phyloP scores from a whole-genome alignment of 2,329 filamentous ascomycete genomes.

The Aureobasidium leucospermi region DNA sequence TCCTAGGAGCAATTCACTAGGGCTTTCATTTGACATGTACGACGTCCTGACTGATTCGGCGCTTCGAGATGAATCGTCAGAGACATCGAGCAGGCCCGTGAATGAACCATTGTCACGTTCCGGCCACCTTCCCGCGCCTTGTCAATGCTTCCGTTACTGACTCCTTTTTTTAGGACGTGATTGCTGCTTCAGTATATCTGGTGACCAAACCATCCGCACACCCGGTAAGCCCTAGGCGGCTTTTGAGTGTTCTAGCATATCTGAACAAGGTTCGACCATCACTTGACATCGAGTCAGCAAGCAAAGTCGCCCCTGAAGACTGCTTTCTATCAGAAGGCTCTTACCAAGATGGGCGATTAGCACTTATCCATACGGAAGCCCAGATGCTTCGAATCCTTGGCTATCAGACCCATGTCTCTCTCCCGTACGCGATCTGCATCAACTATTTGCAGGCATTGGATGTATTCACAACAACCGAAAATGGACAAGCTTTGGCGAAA shows the following conservation, averaged over 20 bases:
- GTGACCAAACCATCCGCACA: slow-evolving; percentile 73
- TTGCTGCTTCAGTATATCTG: slow-evolving; percentile 74
- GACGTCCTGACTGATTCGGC: background rate
- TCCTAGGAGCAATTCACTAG: background rate
- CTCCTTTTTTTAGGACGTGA: slow-evolving; percentile 57
- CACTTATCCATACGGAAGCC: slow-evolving; percentile 67
- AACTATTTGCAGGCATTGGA: slow-evolving; percentile 90
- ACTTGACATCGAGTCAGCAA: background rate
- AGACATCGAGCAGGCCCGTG: background rate
- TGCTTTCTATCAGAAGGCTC: slow-evolving; percentile 52
- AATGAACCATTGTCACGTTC: background rate
- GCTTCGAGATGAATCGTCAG: too few species aligned
- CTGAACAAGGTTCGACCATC: slow-evolving; percentile 58
- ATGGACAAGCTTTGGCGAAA: slow-evolving; percentile 50
- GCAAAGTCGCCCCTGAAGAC: background rate
- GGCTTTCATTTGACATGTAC: background rate
- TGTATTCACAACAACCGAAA: slow-evolving; percentile 42
- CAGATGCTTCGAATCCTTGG: slow-evolving; percentile 67
- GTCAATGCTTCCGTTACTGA: background rate
- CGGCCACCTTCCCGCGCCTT: background rate
- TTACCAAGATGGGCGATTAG: slow-evolving; percentile 58
- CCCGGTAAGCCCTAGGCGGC: slow-evolving; percentile 68
- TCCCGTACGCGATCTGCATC: slow-evolving; percentile 79
- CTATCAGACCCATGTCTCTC: slow-evolving; percentile 76
- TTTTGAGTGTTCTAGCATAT: slow-evolving; percentile 80